phyloP scores from a whole-genome alignment of 108 stramenopile genomes.

The Discostella stelligeroides region DNA sequence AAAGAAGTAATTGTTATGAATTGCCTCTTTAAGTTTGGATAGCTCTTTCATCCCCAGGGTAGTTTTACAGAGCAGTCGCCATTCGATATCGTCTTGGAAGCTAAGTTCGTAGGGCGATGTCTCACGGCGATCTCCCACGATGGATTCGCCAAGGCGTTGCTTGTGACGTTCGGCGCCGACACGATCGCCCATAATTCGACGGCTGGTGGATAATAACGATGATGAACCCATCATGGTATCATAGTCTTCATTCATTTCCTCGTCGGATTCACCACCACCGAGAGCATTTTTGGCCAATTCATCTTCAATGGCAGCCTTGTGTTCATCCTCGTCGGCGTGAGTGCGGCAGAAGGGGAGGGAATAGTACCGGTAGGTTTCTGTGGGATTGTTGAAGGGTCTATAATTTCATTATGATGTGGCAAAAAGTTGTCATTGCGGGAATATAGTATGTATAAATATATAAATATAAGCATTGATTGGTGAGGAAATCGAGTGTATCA shows the following conservation, averaged over 20 bases:
- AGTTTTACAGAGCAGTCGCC: slow-evolving; percentile 89
- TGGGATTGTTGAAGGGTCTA: slow-evolving; percentile 98
- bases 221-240: background rate
- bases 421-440: background rate
- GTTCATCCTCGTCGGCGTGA: slow-evolving; percentile 72
- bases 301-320: slow-evolving; percentile 58
- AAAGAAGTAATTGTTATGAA: slow-evolving; percentile 96
- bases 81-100: slow-evolving; percentile 82
- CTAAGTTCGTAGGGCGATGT: slow-evolving; percentile 89
- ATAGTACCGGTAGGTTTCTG: slow-evolving; percentile 98
- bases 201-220: slow-evolving; percentile 9
- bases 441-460: background rate
- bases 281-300: slow-evolving; percentile 42
- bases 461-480: too few species aligned
- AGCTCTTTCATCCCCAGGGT: slow-evolving; percentile 63
- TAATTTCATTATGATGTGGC: slow-evolving; percentile 3
- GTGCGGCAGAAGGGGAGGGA: slow-evolving; percentile 94
- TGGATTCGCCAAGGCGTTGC: slow-evolving; percentile 90
- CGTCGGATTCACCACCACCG: slow-evolving; percentile 8
- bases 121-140: slow-evolving; percentile 94
- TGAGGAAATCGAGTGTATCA: too few species aligned
- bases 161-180: slow-evolving; percentile 64
- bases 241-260: background rate
- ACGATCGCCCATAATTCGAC: slow-evolving; percentile 51
- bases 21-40: slow-evolving; percentile 77